These are phyloP conservation scores for Penicillium psychrofluorescens DNA, from an alignment of 495 filamentous ascomycete species.

Conservation along the genomic window DNA sequence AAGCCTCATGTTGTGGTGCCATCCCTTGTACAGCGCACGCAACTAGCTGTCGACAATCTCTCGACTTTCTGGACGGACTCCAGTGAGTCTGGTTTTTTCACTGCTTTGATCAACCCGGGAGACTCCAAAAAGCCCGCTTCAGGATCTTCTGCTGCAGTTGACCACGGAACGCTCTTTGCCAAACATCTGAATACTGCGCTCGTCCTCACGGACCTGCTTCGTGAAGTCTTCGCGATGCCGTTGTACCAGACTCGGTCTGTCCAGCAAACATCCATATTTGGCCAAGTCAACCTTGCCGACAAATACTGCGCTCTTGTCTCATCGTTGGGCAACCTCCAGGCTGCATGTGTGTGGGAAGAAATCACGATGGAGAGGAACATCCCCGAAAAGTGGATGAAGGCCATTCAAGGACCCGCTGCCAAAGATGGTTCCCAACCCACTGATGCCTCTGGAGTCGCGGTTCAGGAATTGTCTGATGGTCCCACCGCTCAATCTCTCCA, in stretches of 20 bases:
- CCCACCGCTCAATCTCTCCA: slow-evolving; percentile 9
- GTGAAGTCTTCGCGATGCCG: slow-evolving; percentile 61
- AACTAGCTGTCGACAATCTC: slow-evolving; percentile 59
- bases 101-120: slow-evolving; percentile 43
- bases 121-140: slow-evolving; percentile 15
- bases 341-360: slow-evolving; percentile 76
- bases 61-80: slow-evolving; percentile 52
- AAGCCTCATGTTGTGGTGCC: slow-evolving; percentile 78
- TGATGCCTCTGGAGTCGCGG: slow-evolving; percentile 23
- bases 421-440: slow-evolving; percentile 38
- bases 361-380: slow-evolving; percentile 61
- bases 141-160: slow-evolving; percentile 16
- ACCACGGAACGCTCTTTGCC: slow-evolving; percentile 62
- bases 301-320: slow-evolving; percentile 62
- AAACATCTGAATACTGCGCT: slow-evolving; percentile 73
- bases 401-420: slow-evolving; percentile 45
- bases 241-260: slow-evolving; percentile 53
- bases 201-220: slow-evolving; percentile 62
- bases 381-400: slow-evolving; percentile 60
- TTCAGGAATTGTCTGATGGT: slow-evolving; percentile 6
- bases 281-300: slow-evolving; percentile 71
- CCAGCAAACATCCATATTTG: slow-evolving; percentile 49
- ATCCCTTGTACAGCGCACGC: slow-evolving; percentile 66
- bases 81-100: slow-evolving; percentile 55
- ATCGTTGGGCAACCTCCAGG: slow-evolving; percentile 67